phyloP scores from a whole-genome alignment of 495 filamentous ascomycete species.

The Aspergillus homomorphus region DNA sequence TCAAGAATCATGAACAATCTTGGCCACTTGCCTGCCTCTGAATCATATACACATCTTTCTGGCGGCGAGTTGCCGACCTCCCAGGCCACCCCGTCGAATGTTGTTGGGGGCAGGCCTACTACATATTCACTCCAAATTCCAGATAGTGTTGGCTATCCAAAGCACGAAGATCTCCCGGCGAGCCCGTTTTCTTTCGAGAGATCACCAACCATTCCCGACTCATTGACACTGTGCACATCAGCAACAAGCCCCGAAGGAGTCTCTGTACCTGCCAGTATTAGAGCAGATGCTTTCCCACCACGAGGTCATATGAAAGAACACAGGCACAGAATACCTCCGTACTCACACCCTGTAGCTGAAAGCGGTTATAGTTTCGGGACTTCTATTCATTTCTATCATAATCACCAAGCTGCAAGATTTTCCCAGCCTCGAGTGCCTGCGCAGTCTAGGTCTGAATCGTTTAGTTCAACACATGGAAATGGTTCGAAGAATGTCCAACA shows the following conservation, averaged over 20 bases:
- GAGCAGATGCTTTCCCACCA: neutral
- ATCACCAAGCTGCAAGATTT: conserved; percentile 25
- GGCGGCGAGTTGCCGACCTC: too few species aligned
- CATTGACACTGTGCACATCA: conserved; percentile 6
- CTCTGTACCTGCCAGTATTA: conserved; percentile 24
- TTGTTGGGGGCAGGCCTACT: neutral
- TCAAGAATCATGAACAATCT: neutral
- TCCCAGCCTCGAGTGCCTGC: conserved; percentile 25
- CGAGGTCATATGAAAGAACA: neutral
- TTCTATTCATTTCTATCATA: conserved; percentile 31
- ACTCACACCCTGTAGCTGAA: conserved; percentile 36
- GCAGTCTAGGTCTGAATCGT: neutral
- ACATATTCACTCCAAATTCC: conserved; percentile 23
- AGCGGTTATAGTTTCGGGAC: conserved; percentile 45
- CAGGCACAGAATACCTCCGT: conserved; percentile 15
- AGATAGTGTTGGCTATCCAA: conserved; percentile 12
- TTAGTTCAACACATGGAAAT: conserved; percentile 4
- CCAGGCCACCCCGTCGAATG: neutral
- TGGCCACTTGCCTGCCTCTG: neutral
- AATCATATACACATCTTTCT: neutral
- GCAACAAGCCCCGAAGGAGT: conserved; percentile 34
- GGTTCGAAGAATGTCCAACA: conserved; percentile 13
- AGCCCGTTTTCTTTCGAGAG: conserved; percentile 43
- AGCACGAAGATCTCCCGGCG: conserved; percentile 28
- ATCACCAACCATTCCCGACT: conserved; percentile 25